phyloP scores from a whole-genome alignment of 2,329 filamentous ascomycete species.

The Fusarium tanahbumbuense region DNA sequence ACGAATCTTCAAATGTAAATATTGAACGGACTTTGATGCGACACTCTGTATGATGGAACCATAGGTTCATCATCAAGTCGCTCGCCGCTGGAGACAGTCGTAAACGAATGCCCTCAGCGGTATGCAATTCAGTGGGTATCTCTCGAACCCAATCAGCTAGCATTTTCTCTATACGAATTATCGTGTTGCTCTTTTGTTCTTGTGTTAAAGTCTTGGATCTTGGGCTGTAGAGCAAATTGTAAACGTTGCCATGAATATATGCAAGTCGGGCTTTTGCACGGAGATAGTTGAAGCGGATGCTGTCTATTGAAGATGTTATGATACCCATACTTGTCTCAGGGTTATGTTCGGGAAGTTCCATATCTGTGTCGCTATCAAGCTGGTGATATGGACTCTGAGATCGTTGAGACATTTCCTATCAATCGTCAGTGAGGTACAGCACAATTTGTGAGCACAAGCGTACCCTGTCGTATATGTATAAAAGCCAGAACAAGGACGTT shows the following conservation, averaged over 20 bases:
- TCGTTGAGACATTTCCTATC: slow-evolving; percentile 51
- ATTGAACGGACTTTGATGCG: slow-evolving; percentile 29
- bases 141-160: slow-evolving; percentile 25
- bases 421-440: neutral
- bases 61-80: slow-evolving; percentile 22
- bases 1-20: slow-evolving; percentile 35
- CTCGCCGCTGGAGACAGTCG: neutral
- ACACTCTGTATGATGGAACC: slow-evolving; percentile 35
- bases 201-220: slow-evolving; percentile 1
- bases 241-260: slow-evolving; percentile 36
- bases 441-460: neutral
- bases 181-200: neutral
- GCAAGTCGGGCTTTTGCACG: slow-evolving; percentile 30
- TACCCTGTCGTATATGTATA: slow-evolving; percentile 51
- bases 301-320: slow-evolving; percentile 9
- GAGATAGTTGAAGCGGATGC: slow-evolving; percentile 27
- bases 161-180: slow-evolving; percentile 15
- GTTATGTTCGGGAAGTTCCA: slow-evolving; percentile 39
- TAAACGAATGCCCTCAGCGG: neutral
- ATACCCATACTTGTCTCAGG: slow-evolving; percentile 25
- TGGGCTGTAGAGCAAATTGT: slow-evolving; percentile 34
- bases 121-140: slow-evolving; percentile 21
- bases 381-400: slow-evolving; percentile 51
- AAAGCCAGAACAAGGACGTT: slow-evolving; percentile 52
- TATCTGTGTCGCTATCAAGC: slow-evolving; percentile 52